Evolutionary conservation across 805 yeast species (phyloP).

Genomic region (Candida chauliodis): DNA sequence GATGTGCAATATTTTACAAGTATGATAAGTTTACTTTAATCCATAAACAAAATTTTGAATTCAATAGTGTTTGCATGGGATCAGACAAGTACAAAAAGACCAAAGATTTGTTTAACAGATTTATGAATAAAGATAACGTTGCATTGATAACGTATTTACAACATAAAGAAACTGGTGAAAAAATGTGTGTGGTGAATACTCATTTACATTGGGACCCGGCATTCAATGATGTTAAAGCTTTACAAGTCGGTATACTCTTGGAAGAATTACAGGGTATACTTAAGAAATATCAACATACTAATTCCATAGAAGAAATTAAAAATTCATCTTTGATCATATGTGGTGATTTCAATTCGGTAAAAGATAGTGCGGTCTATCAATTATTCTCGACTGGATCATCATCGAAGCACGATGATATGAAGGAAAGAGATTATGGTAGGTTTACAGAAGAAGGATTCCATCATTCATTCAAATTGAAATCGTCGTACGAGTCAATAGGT

Average conservation of each 20-base stretch:
- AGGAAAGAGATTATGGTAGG: slow-evolving; percentile 85
- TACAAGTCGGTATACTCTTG: slow-evolving; percentile 87
- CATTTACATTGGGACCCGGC: slow-evolving; percentile 99
- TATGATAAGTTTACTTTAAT: slow-evolving; percentile 63
- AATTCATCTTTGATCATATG: slow-evolving; percentile 78
- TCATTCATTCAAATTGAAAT: slow-evolving; percentile 76
- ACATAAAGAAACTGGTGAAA: slow-evolving; percentile 67
- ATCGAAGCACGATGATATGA: slow-evolving; percentile 74
- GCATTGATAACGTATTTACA: slow-evolving; percentile 77
- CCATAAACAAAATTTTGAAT: slow-evolving; percentile 75
- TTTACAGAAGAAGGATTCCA: slow-evolving; percentile 86
- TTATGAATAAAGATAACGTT: slow-evolving; percentile 92
- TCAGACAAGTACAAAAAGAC: slow-evolving; percentile 87
- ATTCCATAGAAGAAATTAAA: slow-evolving; percentile 49
- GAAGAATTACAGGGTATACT: slow-evolving; percentile 77
- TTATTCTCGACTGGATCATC: slow-evolving; percentile 78
- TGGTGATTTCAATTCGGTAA: slow-evolving; percentile 92
- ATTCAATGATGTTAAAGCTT: slow-evolving; percentile 90
- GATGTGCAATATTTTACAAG: slow-evolving; percentile 93
- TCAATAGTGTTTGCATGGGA: slow-evolving; percentile 74
- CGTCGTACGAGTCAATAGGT: slow-evolving; percentile 79
- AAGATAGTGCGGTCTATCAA: slow-evolving; percentile 88
- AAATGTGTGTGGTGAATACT: slow-evolving; percentile 75
- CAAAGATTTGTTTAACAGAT: slow-evolving; percentile 91
- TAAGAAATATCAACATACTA: slow-evolving; percentile 44